Evolutionary conservation across 192 early-diverging fungal genomes (phyloP).

Genomic region (Radiomyces spectabilis): DNA sequence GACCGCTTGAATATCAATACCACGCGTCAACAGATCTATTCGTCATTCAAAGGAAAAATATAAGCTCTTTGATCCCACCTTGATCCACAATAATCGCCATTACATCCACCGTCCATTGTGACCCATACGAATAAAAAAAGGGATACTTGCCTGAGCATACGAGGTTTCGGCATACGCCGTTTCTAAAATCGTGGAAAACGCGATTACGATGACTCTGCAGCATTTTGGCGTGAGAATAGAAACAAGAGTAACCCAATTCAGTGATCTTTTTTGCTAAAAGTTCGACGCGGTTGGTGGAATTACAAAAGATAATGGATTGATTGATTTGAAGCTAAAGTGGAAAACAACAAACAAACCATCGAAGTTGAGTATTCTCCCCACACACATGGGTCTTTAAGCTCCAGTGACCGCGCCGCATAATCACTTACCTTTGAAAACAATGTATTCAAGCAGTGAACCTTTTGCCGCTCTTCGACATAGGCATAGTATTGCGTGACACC

Average conservation of each 20-base stretch:
- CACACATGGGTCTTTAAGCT: too few species aligned
- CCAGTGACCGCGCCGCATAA: background rate
- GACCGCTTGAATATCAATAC: slow-evolving; percentile 99
- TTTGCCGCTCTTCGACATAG: slow-evolving; percentile 97
- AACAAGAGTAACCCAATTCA: slow-evolving; percentile 99
- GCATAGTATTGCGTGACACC: slow-evolving; percentile 99
- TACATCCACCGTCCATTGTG: too few species aligned
- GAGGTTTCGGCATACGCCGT: slow-evolving; percentile 94
- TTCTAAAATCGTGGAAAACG: slow-evolving; percentile 99
- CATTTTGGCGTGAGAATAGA: slow-evolving; percentile 99
- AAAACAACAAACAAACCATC: background rate
- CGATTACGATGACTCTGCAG: slow-evolving; percentile 96
- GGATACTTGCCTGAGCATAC: slow-evolving; percentile 78
- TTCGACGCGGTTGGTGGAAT: slow-evolving; percentile 98
- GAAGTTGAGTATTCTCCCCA: background rate
- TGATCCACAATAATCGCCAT: background rate
- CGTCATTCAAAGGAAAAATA: background rate
- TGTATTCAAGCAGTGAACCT: slow-evolving; percentile 92
- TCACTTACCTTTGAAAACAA: slow-evolving; percentile 82
- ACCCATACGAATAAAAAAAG: too few species aligned
- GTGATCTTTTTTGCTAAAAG: slow-evolving; percentile 98
- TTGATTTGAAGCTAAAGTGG: slow-evolving; percentile 89
- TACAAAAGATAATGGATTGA: slow-evolving; percentile 99
- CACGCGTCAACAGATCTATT: slow-evolving; percentile 89
- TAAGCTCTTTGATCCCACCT: background rate